Conservation (phyloP, 768 basidiomycete species). For the Udeniomyces megalosporus region DNA sequence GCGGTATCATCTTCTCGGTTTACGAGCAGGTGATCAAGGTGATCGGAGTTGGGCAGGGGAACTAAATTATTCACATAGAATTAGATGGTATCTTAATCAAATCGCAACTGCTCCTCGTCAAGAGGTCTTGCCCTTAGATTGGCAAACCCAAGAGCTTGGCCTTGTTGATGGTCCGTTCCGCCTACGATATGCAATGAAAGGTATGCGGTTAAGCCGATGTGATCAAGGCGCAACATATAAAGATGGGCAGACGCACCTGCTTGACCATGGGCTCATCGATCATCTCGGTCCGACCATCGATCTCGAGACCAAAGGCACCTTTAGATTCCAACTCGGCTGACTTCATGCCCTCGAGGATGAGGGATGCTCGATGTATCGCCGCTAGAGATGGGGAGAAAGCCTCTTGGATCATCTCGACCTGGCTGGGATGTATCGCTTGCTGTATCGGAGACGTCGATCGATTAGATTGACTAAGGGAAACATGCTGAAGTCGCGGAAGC, state of each 20-base stretch:
- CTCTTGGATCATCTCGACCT: slow-evolving; percentile 58
- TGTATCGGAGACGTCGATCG: slow-evolving; percentile 30
- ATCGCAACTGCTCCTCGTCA: too few species aligned
- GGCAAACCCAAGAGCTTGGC: too few species aligned
- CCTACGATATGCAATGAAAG: too few species aligned
- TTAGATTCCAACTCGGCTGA: slow-evolving; percentile 28
- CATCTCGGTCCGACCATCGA: slow-evolving; percentile 35
- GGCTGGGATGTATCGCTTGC: slow-evolving; percentile 90
- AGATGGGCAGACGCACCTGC: not conserved
- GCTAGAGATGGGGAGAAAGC: slow-evolving; percentile 58
- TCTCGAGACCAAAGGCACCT: slow-evolving; percentile 60
- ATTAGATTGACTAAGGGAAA: too few species aligned
- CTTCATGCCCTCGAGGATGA: slow-evolving; percentile 53
- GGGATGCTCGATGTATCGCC: slow-evolving; percentile 64
- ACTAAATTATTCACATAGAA: too few species aligned
- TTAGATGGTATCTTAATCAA: too few species aligned
- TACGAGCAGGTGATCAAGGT: slow-evolving; percentile 42
- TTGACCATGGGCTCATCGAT: not conserved
- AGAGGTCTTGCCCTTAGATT: too few species aligned
- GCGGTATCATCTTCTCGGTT: slow-evolving; percentile 81
- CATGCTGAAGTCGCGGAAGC: not conserved
- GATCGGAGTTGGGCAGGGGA: slow-evolving; percentile 5
- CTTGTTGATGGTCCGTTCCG: too few species aligned
- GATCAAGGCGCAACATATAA: too few species aligned
- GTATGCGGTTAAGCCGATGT: too few species aligned